Evolutionary conservation across 2,329 filamentous ascomycete species (phyloP).

Genomic region (Aspergillus proliferans): DNA sequence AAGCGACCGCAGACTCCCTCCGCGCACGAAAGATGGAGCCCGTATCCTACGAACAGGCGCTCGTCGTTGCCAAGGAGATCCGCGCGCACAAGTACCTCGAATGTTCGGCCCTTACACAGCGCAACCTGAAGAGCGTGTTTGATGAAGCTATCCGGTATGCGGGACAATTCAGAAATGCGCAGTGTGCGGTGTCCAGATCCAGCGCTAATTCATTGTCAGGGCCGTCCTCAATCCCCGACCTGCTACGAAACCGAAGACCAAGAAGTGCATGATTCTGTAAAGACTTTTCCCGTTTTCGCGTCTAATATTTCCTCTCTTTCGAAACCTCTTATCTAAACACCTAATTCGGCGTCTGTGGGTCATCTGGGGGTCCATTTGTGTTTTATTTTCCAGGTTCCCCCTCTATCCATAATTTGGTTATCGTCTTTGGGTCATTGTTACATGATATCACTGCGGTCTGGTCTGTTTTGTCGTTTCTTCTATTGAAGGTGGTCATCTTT

Average conservation of each 20-base stretch:
- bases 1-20: slow-evolving; percentile 71
- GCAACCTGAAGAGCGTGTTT: slow-evolving; percentile 97
- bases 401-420: background rate
- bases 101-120: slow-evolving; percentile 92
- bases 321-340: slow-evolving; percentile 31
- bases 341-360: slow-evolving; percentile 32
- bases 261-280: slow-evolving; percentile 43
- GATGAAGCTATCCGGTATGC: slow-evolving; percentile 94
- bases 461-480: slow-evolving; percentile 5
- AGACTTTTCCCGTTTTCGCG: slow-evolving; percentile 15
- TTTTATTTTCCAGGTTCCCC: slow-evolving; percentile 13
- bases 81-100: slow-evolving; percentile 95
- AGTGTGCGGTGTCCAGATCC: background rate
- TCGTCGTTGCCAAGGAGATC: slow-evolving; percentile 87
- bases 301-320: background rate
- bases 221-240: slow-evolving; percentile 46
- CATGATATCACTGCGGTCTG: slow-evolving; percentile 2
- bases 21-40: slow-evolving; percentile 92
- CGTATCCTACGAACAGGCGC: slow-evolving; percentile 89
- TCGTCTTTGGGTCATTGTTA: slow-evolving; percentile 1
- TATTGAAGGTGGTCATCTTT: slow-evolving; percentile 8
- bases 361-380: slow-evolving; percentile 22
- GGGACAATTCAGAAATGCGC: no score
- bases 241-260: slow-evolving; percentile 39
- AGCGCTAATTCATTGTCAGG: slow-evolving; percentile 19